Evolutionary conservation across 768 basidiomycete species (phyloP).

Genomic region (Boletus rufocinnamomeus): DNA sequence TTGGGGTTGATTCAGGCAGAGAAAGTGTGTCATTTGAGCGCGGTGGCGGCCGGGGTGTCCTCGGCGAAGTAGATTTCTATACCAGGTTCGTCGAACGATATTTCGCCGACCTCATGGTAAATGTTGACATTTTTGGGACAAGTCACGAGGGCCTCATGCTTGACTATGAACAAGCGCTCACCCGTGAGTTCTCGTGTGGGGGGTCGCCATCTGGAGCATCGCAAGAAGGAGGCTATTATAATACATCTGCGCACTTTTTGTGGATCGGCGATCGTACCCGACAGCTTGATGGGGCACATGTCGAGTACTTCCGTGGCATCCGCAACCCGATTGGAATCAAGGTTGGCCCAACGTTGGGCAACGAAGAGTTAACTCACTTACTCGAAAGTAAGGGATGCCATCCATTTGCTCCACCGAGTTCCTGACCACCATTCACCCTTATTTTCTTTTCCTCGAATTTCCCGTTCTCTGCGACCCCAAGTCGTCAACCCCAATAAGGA

Average conservation of each 20-base stretch:
- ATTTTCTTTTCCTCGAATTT: background rate
- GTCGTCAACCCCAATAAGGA: conserved; percentile 89
- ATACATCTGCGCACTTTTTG: conserved; percentile 90
- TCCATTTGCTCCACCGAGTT: background rate
- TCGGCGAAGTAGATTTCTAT: conserved; percentile 93
- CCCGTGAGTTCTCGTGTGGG: conserved; percentile 60
- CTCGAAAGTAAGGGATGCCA: conserved; percentile 62
- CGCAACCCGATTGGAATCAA: conserved; percentile 96
- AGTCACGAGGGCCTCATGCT: conserved; percentile 95
- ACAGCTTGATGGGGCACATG: conserved; percentile 89
- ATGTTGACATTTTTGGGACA: conserved; percentile 2
- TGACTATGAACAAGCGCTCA: conserved; percentile 89
- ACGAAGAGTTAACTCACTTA: conserved; percentile 73
- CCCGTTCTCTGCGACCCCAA: conserved; percentile 27
- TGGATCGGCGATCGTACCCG: conserved; percentile 98
- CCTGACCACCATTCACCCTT: background rate
- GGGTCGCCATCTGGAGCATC: conserved; percentile 15
- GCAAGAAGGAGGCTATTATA: conserved; percentile 62
- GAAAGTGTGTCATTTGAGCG: conserved; percentile 58
- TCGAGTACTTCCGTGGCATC: conserved; percentile 93
- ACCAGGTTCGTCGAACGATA: conserved; percentile 58
- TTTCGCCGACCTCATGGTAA: background rate
- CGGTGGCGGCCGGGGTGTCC: conserved; percentile 67
- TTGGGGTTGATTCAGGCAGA: conserved; percentile 65
- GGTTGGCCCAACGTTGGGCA: conserved; percentile 85